Evolutionary conservation across 208 protist species (phyloP), one percentile per base, ranked within the genome.

Genomic region (Leishmania aethiopica): DNA sequence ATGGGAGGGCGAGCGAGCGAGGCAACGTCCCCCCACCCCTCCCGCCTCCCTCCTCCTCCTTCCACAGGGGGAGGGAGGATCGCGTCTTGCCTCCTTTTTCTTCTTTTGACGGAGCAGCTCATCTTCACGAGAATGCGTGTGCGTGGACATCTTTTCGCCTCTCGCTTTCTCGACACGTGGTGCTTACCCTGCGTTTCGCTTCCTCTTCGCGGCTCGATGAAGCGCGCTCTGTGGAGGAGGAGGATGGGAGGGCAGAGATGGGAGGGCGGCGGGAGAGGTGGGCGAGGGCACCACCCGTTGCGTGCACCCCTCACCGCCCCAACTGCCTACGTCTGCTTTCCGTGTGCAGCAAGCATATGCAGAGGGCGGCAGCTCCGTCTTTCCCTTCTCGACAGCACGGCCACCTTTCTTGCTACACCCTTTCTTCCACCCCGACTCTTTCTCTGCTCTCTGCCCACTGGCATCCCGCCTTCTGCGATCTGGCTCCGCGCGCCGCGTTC

Each of bases 151-250:
- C 32, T 40, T 10, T 15, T 42, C 13, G 8, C 62, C 62, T 7
- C 62, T 69, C 62, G 6, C 25, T 37, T 67, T 62, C 57, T 19
- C 60, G n/a, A 17, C 60, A 17, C 32, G 32, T 37, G 60, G 32
- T 3, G 60, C n/a, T 3, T 15, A 40, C n/a, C 13, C 60, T 35
- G 8, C 15, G 25, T 17, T 40, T 67, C 69, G 55, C 77, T 62
- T 86, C 64, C 37, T 74, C 70, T 84, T 82, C 69, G 55, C 62
- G 62, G 15, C 32, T 75, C 45, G 47, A 75, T 57, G 35, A 5
- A 49, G 77, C 62, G 17, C 32, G 37, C n/a, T 83, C 51, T 15
- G 51, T 22, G 17, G 17, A 59, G 53, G 53, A 59, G 53, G 53
- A 0, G 59, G 28, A 28, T 25, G 28, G 32, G 62, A n/a, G 15